Base-by-base conservation (phyloP, 176 grass and related monocot species). In the Bonia amplexicaulis region DNA sequence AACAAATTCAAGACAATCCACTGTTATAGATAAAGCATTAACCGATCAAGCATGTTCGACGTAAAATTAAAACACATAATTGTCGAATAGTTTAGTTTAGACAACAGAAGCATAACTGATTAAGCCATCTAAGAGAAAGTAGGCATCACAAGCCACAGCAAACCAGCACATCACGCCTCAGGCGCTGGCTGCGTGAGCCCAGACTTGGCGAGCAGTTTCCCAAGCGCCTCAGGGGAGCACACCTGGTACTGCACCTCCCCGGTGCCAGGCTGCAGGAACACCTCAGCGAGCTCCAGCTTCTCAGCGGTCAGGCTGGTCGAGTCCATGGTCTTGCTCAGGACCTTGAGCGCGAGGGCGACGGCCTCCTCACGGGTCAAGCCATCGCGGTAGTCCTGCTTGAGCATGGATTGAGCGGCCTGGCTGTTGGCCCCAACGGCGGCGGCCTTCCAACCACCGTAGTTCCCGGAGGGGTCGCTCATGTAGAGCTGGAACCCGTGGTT, bases 321-420 rank as follows among this genome's bases (percentile, higher is more conserved):
- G 66, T 97, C 94, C 94, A 97, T 97, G 27, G 94, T 97, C 90
- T 97, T 97, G 89, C 90, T 92, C 59, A 97, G 92, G 6, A 97
- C 94, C 92, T 97, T 94, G 12, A 97, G 85, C 6, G 92, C 94
- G 7, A 97, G 88, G 25, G 88, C 87, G 33, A 97, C 94, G 4
- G 94, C 94, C 62, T 97, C 91, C 89, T 92, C 94, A 14, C 94
- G 85, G 58, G 89, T 94, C 69, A 97, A 76, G 17, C 90, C 94
- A 26, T 97, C 94, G 25, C 87, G 87, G 87, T 97, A 97, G 76
- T 97, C 94, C 90, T 97, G 94, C 85, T 97, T 97, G 27, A 97
- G 87, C 94, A 97, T 97, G 20, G 94, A 97, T 70, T 97, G 94
- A 6, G 94, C 94, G 7, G 94, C 94, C 85, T 97, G 94, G 87